Percentiles rank a stretch among this genome's conserved stretches.
phyloP scores from a whole-genome alignment of 495 filamentous ascomycete species.

The Talaromyces wortmannii region DNA sequence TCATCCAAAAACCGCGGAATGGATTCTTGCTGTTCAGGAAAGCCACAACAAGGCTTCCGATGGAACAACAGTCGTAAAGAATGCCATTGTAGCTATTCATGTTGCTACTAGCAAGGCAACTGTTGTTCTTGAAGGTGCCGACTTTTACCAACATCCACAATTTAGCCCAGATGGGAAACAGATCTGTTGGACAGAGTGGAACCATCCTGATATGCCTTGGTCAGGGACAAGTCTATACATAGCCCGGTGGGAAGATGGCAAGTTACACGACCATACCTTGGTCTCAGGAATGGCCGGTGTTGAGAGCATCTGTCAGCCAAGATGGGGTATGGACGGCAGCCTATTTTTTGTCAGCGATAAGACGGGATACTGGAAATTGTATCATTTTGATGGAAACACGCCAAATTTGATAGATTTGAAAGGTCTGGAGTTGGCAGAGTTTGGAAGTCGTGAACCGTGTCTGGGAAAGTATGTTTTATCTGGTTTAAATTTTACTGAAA shows the following conservation, averaged over 20 bases:
- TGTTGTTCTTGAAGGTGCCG: conserved; percentile 25
- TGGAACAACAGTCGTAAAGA: conserved; percentile 14
- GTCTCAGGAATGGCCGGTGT: conserved; percentile 18
- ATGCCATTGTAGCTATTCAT: conserved; percentile 29
- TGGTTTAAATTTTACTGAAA: background rate
- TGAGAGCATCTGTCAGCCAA: conserved; percentile 33
- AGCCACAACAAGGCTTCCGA: conserved; percentile 25
- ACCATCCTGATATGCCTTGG: conserved; percentile 45
- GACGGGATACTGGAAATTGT: conserved; percentile 37
- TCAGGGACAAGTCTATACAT: conserved; percentile 31
- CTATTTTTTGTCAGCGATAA: conserved; percentile 36
- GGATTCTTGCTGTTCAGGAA: conserved; percentile 39
- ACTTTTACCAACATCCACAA: conserved; percentile 43
- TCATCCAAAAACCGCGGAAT: conserved; percentile 21
- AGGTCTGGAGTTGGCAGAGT: conserved; percentile 29
- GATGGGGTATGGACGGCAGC: conserved; percentile 34
- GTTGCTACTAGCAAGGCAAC: conserved; percentile 8
- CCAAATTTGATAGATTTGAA: conserved; percentile 15
- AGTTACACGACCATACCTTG: conserved; percentile 8
- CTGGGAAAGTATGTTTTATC: conserved; percentile 25
- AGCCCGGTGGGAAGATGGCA: conserved; percentile 25
- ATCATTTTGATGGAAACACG: conserved; percentile 12
- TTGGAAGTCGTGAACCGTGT: conserved; percentile 29
- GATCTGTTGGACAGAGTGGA: conserved; percentile 43
- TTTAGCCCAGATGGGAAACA: conserved; percentile 35